Conservation (phyloP, 768 basidiomycete species). For the Pleurotus cornucopiae region DNA sequence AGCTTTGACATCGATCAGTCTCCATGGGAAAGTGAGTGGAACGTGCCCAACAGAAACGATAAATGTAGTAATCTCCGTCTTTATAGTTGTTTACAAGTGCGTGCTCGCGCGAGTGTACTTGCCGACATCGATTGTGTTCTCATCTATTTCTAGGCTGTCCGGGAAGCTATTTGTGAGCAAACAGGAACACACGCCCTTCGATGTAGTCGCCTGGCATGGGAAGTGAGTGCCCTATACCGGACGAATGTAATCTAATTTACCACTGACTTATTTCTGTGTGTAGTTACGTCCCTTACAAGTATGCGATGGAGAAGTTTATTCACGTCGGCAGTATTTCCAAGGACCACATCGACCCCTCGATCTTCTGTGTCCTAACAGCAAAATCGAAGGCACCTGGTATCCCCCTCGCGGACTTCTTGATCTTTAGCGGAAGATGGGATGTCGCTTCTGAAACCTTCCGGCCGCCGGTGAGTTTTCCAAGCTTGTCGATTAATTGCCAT, state of each 20-base stretch:
- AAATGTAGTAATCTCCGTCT: background rate
- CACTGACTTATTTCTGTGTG: background rate
- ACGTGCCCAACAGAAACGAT: background rate
- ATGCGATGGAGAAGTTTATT: constrained; percentile 59
- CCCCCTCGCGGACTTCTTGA: constrained; percentile 59
- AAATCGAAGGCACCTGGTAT: constrained; percentile 56
- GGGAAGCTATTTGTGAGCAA: constrained; percentile 49
- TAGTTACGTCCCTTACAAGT: constrained; percentile 67
- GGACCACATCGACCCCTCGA: constrained; percentile 68
- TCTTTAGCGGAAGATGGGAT: constrained; percentile 65
- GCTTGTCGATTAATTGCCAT: background rate
- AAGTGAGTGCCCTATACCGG: constrained; percentile 36
- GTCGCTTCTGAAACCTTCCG: constrained; percentile 56
- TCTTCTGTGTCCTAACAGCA: constrained; percentile 66
- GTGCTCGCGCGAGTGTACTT: constrained; percentile 38
- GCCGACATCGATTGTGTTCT: background rate
- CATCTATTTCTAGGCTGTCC: constrained; percentile 34
- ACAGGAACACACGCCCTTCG: constrained; percentile 66
- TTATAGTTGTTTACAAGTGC: constrained; percentile 46
- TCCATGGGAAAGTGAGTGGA: constrained; percentile 48
- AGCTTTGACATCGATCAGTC: constrained; percentile 63
- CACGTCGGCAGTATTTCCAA: constrained; percentile 61
- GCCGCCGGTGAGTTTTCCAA: constrained; percentile 40
- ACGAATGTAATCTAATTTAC: background rate
- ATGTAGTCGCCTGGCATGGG: constrained; percentile 70